These are phyloP conservation scores for Pueraria montana DNA, from an alignment of 306 rosid genomes.

Conservation along the genomic window DNA sequence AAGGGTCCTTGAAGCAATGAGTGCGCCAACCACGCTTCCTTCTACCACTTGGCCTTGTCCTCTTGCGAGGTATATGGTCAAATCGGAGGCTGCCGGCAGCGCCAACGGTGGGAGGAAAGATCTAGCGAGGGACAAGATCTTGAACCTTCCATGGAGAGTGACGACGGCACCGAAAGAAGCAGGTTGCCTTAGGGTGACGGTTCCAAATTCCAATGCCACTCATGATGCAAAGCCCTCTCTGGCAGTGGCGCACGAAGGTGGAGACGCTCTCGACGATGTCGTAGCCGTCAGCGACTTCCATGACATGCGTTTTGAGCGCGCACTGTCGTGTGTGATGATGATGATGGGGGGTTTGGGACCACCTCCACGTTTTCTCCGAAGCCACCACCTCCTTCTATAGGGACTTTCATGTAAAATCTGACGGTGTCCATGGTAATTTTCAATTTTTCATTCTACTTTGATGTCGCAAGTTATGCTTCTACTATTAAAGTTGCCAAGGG, in stretches of 20 bases:
- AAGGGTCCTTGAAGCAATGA: slow-evolving; percentile 83
- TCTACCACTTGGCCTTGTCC: slow-evolving; percentile 98
- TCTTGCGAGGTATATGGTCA: slow-evolving; percentile 86
- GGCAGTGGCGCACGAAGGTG: slow-evolving; percentile 86
- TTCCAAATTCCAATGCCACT: slow-evolving; percentile 91
- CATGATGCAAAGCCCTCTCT: slow-evolving; percentile 93
- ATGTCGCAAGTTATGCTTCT: slow-evolving; percentile 21
- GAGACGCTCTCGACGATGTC: slow-evolving; percentile 87
- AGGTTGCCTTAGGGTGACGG: slow-evolving; percentile 86
- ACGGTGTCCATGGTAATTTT: slow-evolving; percentile 82
- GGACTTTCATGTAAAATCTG: slow-evolving; percentile 95
- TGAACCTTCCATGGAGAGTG: slow-evolving; percentile 86
- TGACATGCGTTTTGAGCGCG: slow-evolving; percentile 96
- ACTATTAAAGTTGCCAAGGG: slow-evolving; percentile 21
- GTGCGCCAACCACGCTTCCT: slow-evolving; percentile 83
- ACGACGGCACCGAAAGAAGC: slow-evolving; percentile 87
- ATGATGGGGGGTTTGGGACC: slow-evolving; percentile 97
- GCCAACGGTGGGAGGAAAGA: slow-evolving; percentile 94
- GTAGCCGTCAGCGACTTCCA: slow-evolving; percentile 94
- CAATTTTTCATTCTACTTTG: slow-evolving; percentile 13
- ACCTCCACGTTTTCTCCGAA: too few relatives aligned
- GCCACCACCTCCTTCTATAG: too few relatives aligned
- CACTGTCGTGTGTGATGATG: slow-evolving; percentile 94
- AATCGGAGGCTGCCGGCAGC: slow-evolving; percentile 81
- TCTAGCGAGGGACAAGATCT: slow-evolving; percentile 86